Base-by-base conservation (phyloP, 208 protist genomes). In the Sergeia podlipaevii region DNA sequence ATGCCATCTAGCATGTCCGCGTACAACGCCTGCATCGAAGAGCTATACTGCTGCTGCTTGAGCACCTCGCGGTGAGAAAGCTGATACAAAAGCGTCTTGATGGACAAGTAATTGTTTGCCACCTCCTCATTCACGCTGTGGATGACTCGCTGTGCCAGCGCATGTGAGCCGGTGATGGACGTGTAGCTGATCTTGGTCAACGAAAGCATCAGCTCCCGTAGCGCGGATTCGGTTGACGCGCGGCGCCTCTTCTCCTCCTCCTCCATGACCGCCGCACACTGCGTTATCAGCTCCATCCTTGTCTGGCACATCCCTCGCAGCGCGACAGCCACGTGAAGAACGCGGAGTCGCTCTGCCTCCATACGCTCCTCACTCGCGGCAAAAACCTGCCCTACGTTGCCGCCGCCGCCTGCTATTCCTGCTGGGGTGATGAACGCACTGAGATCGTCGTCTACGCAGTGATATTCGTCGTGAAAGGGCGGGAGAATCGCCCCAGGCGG, bases 91-190 rank as follows among this genome's bases (percentile, higher is more conserved):
- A 95, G 61, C 1, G 63, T 75, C 29, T 74, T 68, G 33, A 68
- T 70, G n/a, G 49, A 59, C 8, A 75, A 46, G 38, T 87, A 64
- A 58, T 85, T 91, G 38, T 56, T 47, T 8, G 70, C 74, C 15
- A 88, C 50, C 50, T 85, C 60, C 29, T 80, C 74, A 54, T 95
- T 95, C 5, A 73, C 72, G 37, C 60, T 56, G 46, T 89, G 84
- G 32, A 95, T 78, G 29, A 77, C 74, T 17, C 81, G 80, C 73
- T 95, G 88, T 20, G 80, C 83, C 11, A 95, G 45, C 15, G 86
- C 81, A 55, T 91, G 88, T 13, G 84, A 85, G 23, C 61, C 78
- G 34, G 64, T 85, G 7, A 90, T 75, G 63, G 77, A 80, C 28
- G 56, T 70, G 36, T 90, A 89, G 38, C 79, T 80, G 50, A 91